Percentiles rank a stretch among this genome's conserved stretches.
phyloP scores from a whole-genome alignment of 1,139 yeast species.

The Taphrina betulina region DNA sequence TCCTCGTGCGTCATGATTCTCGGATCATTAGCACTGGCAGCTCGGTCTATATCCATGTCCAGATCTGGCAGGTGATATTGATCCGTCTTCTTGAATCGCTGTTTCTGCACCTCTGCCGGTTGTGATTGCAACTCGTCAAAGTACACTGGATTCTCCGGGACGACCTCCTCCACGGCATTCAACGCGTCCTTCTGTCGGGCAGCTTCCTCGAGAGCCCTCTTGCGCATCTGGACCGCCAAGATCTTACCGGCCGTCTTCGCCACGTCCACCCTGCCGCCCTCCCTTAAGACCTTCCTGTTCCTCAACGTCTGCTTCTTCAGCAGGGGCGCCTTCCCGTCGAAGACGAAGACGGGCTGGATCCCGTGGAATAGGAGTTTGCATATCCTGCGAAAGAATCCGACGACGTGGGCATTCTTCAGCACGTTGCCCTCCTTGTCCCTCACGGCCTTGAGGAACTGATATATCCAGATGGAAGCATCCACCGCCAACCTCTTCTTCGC shows the following conservation, averaged over 20 bases:
- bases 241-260: slow-evolving; percentile 74
- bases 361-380: slow-evolving; percentile 89
- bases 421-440: slow-evolving; percentile 82
- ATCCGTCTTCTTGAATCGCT: slow-evolving; percentile 53
- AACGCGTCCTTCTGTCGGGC: slow-evolving; percentile 36
- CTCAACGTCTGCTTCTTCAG: slow-evolving; percentile 67
- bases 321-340: slow-evolving; percentile 95
- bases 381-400: slow-evolving; percentile 90
- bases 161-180: slow-evolving; percentile 47
- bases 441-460: slow-evolving; percentile 92
- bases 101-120: slow-evolving; percentile 22
- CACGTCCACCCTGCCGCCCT: slow-evolving; percentile 70
- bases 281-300: slow-evolving; percentile 67
- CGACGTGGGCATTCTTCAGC: slow-evolving; percentile 75
- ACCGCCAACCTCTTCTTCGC: slow-evolving; percentile 77
- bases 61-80: slow-evolving; percentile 83
- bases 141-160: slow-evolving; percentile 46
- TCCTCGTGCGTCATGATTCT: slow-evolving; percentile 76
- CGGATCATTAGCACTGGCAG: slow-evolving; percentile 53
- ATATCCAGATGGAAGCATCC: slow-evolving; percentile 98
- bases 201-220: slow-evolving; percentile 47
- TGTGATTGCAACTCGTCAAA: slow-evolving; percentile 34
- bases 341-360: slow-evolving; percentile 87
- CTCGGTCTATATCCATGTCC: slow-evolving; percentile 47
- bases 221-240: slow-evolving; percentile 74